Conservation (phyloP, 805 yeast species). For the Suhomyces xylopsoci region DNA sequence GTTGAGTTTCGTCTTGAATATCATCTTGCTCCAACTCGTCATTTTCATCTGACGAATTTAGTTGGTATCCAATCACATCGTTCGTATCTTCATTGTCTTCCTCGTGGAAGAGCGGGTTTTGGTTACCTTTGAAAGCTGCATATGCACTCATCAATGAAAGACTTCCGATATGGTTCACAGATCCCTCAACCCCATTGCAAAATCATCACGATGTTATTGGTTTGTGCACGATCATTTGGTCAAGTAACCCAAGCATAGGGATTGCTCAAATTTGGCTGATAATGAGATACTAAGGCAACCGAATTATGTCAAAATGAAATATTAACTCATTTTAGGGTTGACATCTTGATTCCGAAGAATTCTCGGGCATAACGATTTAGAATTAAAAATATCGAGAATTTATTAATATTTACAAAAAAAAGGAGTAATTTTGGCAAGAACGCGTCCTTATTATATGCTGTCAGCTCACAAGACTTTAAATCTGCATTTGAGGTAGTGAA, state of each 20-base stretch:
- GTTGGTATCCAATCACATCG: slow-evolving; percentile 17
- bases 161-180: neutral
- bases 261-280: neutral
- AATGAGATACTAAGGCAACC: neutral
- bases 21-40: slow-evolving; percentile 11
- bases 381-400: neutral
- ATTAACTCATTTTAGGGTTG: neutral
- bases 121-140: slow-evolving; percentile 25
- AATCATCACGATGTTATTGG: neutral
- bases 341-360: neutral
- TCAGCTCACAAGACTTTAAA: neutral
- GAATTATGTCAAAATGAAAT: neutral
- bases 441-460: neutral
- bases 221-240: neutral
- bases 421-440: neutral
- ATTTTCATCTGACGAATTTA: slow-evolving; percentile 27
- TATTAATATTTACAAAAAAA: neutral
- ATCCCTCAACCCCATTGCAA: neutral
- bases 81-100: slow-evolving; percentile 13
- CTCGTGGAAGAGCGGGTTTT: slow-evolving; percentile 10
- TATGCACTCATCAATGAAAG: slow-evolving; percentile 29
- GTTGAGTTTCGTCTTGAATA: neutral
- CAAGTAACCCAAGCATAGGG: neutral
- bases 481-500: neutral
- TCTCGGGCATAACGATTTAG: neutral